These are phyloP conservation scores for Asterophora lycoperdoides DNA, from an alignment of 768 basidiomycete genomes.

Conservation along the genomic window DNA sequence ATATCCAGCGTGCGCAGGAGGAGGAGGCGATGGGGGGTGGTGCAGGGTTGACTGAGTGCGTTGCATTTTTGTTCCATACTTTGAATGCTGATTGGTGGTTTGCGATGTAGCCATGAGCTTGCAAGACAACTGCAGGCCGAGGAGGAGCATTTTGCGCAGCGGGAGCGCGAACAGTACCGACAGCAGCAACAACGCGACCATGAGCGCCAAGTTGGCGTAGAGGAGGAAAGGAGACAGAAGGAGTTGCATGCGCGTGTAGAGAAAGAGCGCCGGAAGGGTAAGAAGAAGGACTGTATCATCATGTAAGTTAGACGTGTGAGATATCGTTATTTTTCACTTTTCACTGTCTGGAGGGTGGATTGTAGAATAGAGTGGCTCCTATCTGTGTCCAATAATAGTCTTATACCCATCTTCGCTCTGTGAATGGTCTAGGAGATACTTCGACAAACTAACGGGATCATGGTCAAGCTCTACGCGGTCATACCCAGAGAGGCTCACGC, in stretches of 20 bases:
- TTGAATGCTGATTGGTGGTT: conserved; percentile 5
- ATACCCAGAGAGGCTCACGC: too few relatives aligned
- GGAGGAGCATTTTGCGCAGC: conserved; percentile 57
- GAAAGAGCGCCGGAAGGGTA: conserved; percentile 32
- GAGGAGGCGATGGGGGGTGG: conserved; percentile 20
- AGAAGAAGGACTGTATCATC: conserved; percentile 52
- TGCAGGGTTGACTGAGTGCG: conserved; percentile 55
- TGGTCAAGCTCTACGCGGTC: too few relatives aligned
- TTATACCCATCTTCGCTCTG: not conserved
- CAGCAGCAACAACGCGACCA: conserved; percentile 22
- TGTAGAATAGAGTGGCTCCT: not conserved
- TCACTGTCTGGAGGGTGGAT: not conserved
- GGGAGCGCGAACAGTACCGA: conserved; percentile 29
- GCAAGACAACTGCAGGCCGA: conserved; percentile 78
- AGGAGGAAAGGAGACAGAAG: conserved; percentile 23
- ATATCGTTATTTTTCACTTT: conserved; percentile 6
- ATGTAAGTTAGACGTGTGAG: conserved; percentile 34
- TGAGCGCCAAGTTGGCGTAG: conserved; percentile 14
- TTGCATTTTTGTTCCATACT: conserved; percentile 11
- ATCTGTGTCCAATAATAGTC: not conserved
- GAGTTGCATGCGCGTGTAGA: conserved; percentile 25
- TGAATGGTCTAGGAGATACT: too few relatives aligned
- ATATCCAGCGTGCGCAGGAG: conserved; percentile 39
- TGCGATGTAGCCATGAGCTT: conserved; percentile 48
- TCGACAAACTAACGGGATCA: too few relatives aligned